Base-by-base conservation (phyloP, 2,329 filamentous ascomycete genomes). In the Cercospora berteroae region DNA sequence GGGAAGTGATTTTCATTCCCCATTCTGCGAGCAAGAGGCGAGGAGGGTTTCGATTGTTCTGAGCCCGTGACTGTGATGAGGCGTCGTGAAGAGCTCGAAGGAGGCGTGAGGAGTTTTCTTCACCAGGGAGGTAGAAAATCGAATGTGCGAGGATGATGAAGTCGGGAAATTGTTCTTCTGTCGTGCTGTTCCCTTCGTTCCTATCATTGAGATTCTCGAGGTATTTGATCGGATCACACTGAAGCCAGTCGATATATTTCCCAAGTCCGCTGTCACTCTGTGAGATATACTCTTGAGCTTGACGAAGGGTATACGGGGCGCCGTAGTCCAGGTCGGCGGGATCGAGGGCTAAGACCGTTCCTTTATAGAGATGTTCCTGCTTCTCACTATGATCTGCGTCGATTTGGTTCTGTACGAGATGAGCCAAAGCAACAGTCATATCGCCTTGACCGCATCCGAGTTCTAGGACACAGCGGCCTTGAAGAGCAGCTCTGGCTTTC, bases 391-490 rank as follows among this genome's bases (percentile, higher is more conserved):
- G 8, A 1, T 44, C 3, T 2, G 18, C 6, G 7, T 48, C n/a
- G n/a, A 5, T 9, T 48, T 12, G 42, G 10, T 63, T 62, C 80
- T 20, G 76, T 80, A 71, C 80, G 74, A 66, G 61, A 23, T 69
- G 50, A 56, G 86, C 86, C 18, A 88, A 81, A 2, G 83, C 83
- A 10, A 82, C 79, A 1, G 87, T 88, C 71, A 82, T 84, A 67
- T 85, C 85, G 2, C 86, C 87, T 70, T 88, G 87, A 0, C 86
- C 87, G 75, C 86, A 88, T 60, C 86, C 86, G 42, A 89, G 75
- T 73, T 88, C 87, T 1, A 89, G 80, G 6, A 88, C 74, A 2
- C 42, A 18, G 3, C n/a, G 42, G 9, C 42, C 42, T 48, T 20
- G 42, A 6, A 48, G n/a, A 48, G 42, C 42, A 3, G 42, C 18